Percentiles rank a stretch among this genome's conserved stretches.
Conservation (phyloP, 345 rosid species). For the Eucalyptus curtisii region DNA sequence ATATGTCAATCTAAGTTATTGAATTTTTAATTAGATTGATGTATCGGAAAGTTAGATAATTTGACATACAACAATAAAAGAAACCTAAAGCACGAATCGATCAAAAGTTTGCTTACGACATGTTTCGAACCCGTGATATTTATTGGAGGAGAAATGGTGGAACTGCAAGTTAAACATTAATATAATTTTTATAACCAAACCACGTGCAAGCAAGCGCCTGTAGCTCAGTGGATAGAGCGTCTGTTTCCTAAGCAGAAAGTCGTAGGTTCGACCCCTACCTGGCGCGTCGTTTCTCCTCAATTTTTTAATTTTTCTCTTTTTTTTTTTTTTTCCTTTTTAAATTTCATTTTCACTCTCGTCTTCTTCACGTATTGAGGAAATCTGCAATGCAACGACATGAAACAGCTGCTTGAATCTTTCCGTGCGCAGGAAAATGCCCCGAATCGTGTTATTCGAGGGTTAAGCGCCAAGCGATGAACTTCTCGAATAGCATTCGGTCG, state of each 20-base stretch:
- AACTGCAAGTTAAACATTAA: accelerated
- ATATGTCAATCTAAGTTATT: background rate
- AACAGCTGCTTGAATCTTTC: background rate
- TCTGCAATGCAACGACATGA: background rate
- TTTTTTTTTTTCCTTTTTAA: background rate
- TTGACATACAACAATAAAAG: background rate
- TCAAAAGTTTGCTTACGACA: background rate
- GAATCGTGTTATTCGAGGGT: background rate
- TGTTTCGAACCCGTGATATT: background rate
- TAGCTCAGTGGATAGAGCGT: slow-evolving; percentile 99
- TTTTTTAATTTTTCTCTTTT: accelerated
- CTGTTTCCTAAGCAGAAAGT: slow-evolving; percentile 97
- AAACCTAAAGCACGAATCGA: background rate
- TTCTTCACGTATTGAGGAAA: background rate
- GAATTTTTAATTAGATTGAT: background rate
- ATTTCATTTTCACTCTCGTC: background rate
- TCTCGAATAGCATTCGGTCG: background rate
- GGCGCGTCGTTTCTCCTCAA: slow-evolving; percentile 25
- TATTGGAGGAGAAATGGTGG: too few species aligned
- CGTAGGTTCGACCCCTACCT: slow-evolving; percentile 94
- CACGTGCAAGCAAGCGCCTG: slow-evolving; percentile 8
- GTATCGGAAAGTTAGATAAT: background rate
- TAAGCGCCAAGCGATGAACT: background rate
- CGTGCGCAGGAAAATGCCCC: background rate
- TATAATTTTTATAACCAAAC: accelerated